Conservation (phyloP, 176 grass and related monocot species). For the Dendrocalamus sinicus region DNA sequence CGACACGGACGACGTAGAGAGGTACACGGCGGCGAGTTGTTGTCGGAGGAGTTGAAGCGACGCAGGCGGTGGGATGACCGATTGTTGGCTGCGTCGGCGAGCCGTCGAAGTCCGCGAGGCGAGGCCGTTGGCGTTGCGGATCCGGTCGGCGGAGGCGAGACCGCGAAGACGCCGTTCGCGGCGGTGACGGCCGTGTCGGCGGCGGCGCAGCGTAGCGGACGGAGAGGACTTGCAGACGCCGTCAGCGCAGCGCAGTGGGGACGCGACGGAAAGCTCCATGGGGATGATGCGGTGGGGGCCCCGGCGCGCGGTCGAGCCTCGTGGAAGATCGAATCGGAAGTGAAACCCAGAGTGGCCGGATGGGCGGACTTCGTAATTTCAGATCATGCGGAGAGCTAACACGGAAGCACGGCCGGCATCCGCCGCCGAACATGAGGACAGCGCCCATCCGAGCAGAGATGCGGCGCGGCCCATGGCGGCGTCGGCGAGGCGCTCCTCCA, state of each 20-base stretch:
- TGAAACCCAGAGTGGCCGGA: too few species aligned
- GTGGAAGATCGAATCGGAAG: too few species aligned
- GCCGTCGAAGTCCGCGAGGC: too few species aligned
- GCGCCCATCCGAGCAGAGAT: too few species aligned
- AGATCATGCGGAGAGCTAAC: too few species aligned
- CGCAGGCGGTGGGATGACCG: slow-evolving; percentile 82
- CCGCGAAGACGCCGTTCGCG: slow-evolving; percentile 66
- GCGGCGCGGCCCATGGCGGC: slow-evolving; percentile 82
- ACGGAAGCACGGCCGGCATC: too few species aligned
- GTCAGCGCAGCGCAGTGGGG: slow-evolving; percentile 79
- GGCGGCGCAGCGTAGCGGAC: slow-evolving; percentile 70
- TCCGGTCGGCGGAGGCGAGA: slow-evolving; percentile 78
- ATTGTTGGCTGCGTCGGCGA: slow-evolving; percentile 57
- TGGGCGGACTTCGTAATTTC: too few species aligned
- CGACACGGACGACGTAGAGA: slow-evolving; percentile 94
- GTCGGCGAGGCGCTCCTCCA: slow-evolving; percentile 86
- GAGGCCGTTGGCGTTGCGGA: slow-evolving; percentile 69
- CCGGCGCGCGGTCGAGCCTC: slow-evolving; percentile 60
- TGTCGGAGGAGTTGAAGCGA: slow-evolving; percentile 90
- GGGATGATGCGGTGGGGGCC: slow-evolving; percentile 77
- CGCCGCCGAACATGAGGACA: too few species aligned
- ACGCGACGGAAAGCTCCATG: slow-evolving; percentile 76
- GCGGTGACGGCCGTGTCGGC: slow-evolving; percentile 73
- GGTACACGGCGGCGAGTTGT: slow-evolving; percentile 79
- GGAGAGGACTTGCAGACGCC: slow-evolving; percentile 83